Percentiles rank a stretch among this genome's conserved stretches.
Conservation (phyloP, 345 rosid species). For the Leavenworthia alabamica region DNA sequence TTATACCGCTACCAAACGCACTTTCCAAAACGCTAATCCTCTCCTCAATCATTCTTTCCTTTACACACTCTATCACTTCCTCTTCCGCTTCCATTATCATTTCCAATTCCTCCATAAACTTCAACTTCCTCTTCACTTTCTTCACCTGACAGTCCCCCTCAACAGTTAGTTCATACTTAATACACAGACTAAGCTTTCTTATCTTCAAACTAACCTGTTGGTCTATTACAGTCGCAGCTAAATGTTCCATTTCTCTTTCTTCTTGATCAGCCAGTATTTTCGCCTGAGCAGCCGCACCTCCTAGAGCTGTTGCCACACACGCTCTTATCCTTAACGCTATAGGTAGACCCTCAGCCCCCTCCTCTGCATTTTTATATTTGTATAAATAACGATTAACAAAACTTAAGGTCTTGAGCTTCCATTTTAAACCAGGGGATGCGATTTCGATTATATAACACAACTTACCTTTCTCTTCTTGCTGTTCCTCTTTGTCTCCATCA, state of each 20-base stretch:
- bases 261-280: constrained; percentile 84
- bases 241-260: constrained; percentile 62
- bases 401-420: background rate
- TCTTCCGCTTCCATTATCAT: constrained; percentile 71
- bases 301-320: constrained; percentile 68
- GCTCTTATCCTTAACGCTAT: constrained; percentile 60
- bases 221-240: constrained; percentile 55
- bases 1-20: constrained; percentile 41
- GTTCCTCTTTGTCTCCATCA: constrained; percentile 35
- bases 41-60: constrained; percentile 40
- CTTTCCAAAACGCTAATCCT: constrained; percentile 40
- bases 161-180: too few relatives aligned
- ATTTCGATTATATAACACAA: background rate
- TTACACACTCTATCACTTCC: constrained; percentile 44
- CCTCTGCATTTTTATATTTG: constrained; percentile 33
- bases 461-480: constrained; percentile 19
- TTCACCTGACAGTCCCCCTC: too few relatives aligned
- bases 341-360: constrained; percentile 41
- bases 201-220: constrained; percentile 49
- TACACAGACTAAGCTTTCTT: background rate
- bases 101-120: constrained; percentile 62
- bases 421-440: background rate
- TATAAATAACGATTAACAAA: background rate
- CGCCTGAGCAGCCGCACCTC: constrained; percentile 75
- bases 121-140: constrained; percentile 60